These are phyloP conservation scores for Boletus hoseneyae DNA, from an alignment of 1,284 basidiomycete genomes.

Conservation along the genomic window DNA sequence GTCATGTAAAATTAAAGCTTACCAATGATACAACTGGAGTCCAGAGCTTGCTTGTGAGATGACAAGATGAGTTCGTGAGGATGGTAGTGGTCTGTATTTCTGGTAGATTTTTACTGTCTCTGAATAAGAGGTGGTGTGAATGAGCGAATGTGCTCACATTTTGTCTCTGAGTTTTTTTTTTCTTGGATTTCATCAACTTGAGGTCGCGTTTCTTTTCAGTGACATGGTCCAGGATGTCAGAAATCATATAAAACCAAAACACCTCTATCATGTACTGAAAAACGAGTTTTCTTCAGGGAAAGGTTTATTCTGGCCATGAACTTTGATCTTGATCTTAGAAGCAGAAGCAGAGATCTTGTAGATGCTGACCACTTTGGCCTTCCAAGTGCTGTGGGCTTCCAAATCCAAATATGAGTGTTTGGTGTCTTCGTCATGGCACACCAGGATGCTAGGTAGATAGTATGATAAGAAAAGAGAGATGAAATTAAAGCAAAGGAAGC, in stretches of 20 bases:
- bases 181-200: background rate
- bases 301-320: background rate
- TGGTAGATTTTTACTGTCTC: too few species aligned
- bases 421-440: background rate
- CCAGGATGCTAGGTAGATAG: background rate
- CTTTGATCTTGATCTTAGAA: background rate
- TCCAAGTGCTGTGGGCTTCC: slow-evolving; percentile 1
- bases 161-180: background rate
- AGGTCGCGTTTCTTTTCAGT: background rate
- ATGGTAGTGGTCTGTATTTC: slow-evolving; percentile 1
- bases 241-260: slow-evolving; percentile 4
- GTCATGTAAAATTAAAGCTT: background rate
- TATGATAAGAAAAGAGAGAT: background rate
- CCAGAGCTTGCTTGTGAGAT: slow-evolving; percentile 1
- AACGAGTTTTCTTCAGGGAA: background rate
- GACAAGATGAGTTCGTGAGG: slow-evolving; percentile 6
- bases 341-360: background rate
- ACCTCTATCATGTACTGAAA: slow-evolving; percentile 7
- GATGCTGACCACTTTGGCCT: slow-evolving; percentile 6
- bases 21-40: background rate
- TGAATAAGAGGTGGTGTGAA: too few species aligned
- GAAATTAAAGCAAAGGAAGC: background rate
- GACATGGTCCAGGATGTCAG: background rate
- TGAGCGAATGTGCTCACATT: background rate
- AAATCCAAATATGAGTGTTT: background rate